Evolutionary conservation across 1,139 yeast genomes (phyloP).

Genomic region (Suhomyces choctaworum): DNA sequence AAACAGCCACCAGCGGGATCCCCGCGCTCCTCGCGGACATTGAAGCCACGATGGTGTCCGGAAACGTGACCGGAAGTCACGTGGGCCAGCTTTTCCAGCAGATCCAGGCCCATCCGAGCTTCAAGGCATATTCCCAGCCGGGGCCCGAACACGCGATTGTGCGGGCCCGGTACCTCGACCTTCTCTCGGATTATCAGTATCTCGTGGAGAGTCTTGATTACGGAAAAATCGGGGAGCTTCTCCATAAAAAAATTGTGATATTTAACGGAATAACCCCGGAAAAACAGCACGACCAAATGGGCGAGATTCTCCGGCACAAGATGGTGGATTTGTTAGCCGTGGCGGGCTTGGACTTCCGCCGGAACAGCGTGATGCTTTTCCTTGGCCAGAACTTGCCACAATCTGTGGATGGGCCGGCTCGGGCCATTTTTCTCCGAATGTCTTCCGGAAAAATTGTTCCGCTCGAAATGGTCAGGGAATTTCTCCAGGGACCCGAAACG

Average conservation of each 20-base stretch:
- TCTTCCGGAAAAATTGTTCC: constrained; percentile 22
- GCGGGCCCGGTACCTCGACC: constrained; percentile 22
- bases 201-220: constrained; percentile 22
- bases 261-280: constrained; percentile 21
- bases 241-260: constrained; percentile 39
- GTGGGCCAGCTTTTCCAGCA: constrained; percentile 4
- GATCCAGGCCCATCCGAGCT: constrained; percentile 2
- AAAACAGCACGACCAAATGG: constrained; percentile 2
- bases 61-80: constrained; percentile 1
- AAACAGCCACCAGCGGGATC: background rate
- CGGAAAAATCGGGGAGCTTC: constrained; percentile 34
- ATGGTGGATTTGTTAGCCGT: constrained; percentile 33
- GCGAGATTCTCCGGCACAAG: constrained; percentile 22
- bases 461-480: constrained; percentile 17
- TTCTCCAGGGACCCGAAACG: constrained; percentile 14
- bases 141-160: constrained; percentile 1
- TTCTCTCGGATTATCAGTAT: constrained; percentile 34
- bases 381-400: constrained; percentile 16
- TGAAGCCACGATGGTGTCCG: constrained; percentile 3
- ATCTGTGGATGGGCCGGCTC: background rate
- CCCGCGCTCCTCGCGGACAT: constrained; percentile 1
- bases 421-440: constrained; percentile 13
- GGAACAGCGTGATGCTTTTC: constrained; percentile 28
- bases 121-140: background rate
- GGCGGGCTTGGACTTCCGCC: constrained; percentile 38